Base-by-base conservation (phyloP, 192 early-diverging fungal species). In the Coemansia sp. region DNA sequence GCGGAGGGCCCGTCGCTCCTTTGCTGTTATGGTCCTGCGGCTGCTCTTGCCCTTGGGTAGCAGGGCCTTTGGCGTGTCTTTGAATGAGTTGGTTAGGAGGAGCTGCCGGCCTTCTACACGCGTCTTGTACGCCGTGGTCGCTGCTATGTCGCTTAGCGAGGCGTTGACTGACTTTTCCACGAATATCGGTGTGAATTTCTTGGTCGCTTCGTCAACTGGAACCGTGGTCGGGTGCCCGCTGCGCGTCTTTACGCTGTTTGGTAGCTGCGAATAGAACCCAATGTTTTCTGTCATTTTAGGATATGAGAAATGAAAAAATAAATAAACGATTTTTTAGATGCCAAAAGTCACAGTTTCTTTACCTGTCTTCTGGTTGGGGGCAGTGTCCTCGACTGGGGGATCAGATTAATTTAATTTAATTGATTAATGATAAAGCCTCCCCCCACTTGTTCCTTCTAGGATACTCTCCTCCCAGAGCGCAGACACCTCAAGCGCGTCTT, bases 1-100 rank as follows among this genome's bases (percentile, higher is more conserved):
- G 6, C 82, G 79, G 14, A 87, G 28, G 26, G 66, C 63, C n/a
- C 85, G 84, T 46, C 88, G 69, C 82, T 90, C 79, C 11, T 68
- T 73, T 14, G 88, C 80, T 16, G 86, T 89, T 53, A 95, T 76
- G 2, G 63, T 51, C 40, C 88, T 92, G 14, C 81, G 70, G 64
- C 83, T 42, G 33, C 43, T 58, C 53, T 0, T 34, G n/a, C n/a
- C n/a, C n/a, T n/a, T n/a, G n/a, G n/a, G n/a, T n/a, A n/a, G 35
- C 36, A 31, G 18, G 14, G 48, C 2, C 11, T 20, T 31, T 66
- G 36, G 45, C 13, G 38, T 66, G 24, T 79, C 72, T 18, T 74
- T 71, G 56, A 50, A 81, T 5, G 78, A 62, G 11, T 75, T 81
- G 5, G 72, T 74, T n/a, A 81, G 60, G 2, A 81, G 69, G 0